Evolutionary conservation across 495 filamentous ascomycete species (phyloP), one percentile per base, ranked within the genome.

Genomic region (Aspergillus nidulans): DNA sequence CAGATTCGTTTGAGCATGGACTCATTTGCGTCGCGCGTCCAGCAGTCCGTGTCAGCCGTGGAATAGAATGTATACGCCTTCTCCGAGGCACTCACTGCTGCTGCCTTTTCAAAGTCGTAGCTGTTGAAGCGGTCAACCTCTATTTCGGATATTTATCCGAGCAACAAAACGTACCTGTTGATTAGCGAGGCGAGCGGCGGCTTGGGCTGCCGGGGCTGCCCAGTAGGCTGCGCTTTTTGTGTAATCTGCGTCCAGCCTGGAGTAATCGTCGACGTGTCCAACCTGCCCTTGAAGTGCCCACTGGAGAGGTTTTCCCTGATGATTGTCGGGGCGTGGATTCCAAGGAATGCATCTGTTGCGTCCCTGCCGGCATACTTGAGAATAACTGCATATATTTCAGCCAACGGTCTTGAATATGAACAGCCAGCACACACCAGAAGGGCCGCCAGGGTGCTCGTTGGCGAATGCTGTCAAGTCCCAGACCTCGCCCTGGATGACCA

Each of bases 31-130:
- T 52, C 39, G 12, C 49, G 36, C 2, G 49, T 52, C 49, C 49
- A 52, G 21, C 49, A 52, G 18, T 52, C 49, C 10, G 49, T 52
- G 20, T 52, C 49, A 12, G 49, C 49, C 19, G 49, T 52, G 10
- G 49, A 52, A 13, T 52, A 52, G 38, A 52, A 52, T 13, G 49
- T 16, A 6, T 42, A 52, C 19, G 49, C 49, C 20, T 42, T 52
- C 18, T 24, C 21, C n/a, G 49, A 24, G 7, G 49, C 49, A 30
- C 38, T 43, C 12, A 43, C 1, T 0, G 49, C 49, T 6, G 49
- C 34, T 4, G 49, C 49, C 7, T 36, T 36, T 26, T 51, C 34
- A 19, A 51, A 51, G 36, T 51, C 49, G 20, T 51, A 25, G 38
- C 49, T 51, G 38, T 36, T 51, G 9, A 2, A 34, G 30, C 10